phyloP scores from a whole-genome alignment of 768 basidiomycete species.

The Lactarius akahatsu region DNA sequence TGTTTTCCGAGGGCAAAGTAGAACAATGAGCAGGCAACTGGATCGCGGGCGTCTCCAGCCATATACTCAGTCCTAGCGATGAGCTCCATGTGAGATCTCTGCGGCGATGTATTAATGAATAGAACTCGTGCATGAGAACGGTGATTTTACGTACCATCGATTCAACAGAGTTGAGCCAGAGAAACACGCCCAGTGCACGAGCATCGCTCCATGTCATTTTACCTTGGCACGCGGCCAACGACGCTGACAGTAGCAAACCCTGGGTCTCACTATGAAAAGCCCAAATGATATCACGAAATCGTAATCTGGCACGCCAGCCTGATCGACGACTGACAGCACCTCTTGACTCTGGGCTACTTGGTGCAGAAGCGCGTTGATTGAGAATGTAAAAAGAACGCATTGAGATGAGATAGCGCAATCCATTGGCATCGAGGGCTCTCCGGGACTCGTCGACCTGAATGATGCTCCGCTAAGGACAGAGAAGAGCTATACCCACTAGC shows the following conservation, averaged over 20 bases:
- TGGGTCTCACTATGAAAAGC: slow-evolving; percentile 96
- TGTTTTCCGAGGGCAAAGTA: slow-evolving; percentile 94
- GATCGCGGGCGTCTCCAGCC: slow-evolving; percentile 83
- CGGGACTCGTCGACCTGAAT: slow-evolving; percentile 83
- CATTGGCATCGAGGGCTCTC: slow-evolving; percentile 88
- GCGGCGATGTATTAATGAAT: slow-evolving; percentile 12
- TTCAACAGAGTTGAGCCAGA: slow-evolving; percentile 85
- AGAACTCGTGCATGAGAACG: slow-evolving; percentile 4
- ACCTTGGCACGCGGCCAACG: slow-evolving; percentile 67
- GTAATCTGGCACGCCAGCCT: slow-evolving; percentile 70
- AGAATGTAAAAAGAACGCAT: slow-evolving; percentile 90
- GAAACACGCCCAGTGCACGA: slow-evolving; percentile 75
- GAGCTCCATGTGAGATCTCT: slow-evolving; percentile 81
- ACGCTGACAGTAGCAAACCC: slow-evolving; percentile 72
- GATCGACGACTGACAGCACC: slow-evolving; percentile 45
- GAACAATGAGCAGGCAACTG: slow-evolving; percentile 82
- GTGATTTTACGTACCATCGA: slow-evolving; percentile 55
- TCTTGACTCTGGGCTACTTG: slow-evolving; percentile 47
- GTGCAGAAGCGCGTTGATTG: slow-evolving; percentile 59
- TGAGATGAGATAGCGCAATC: slow-evolving; percentile 88
- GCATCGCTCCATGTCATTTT: slow-evolving; percentile 94
- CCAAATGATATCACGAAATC: slow-evolving; percentile 96
- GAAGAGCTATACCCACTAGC: slow-evolving; percentile 9
- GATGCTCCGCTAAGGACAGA: slow-evolving; percentile 7
- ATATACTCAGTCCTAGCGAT: slow-evolving; percentile 94